Evolutionary conservation across 2,329 filamentous ascomycete genomes (phyloP), one percentile per base, ranked within the genome.

Genomic region (Fusarium luffae): DNA sequence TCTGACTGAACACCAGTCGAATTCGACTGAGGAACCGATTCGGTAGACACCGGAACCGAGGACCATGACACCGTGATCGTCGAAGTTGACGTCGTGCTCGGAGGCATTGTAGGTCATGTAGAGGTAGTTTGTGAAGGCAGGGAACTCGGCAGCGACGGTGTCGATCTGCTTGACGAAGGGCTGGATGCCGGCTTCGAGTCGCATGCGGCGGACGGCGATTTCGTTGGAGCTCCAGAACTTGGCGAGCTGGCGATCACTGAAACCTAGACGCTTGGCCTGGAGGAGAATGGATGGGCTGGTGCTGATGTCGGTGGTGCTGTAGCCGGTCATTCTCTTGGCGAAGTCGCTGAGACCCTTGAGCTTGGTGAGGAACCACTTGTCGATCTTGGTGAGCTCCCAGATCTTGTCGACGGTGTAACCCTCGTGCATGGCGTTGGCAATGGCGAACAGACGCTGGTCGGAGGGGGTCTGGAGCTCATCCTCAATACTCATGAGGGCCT

Each of bases 131-230:
- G 96, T 98, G 72, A 89, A 91, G 8, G 93, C 92, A 9, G 95
- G 95, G 84, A 98, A 98, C 80, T 99, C 96, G 18, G 94, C 96
- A 51, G 96, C 96, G 49, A 99, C 96, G 0, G 96, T 99, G 82
- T 99, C 96, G 63, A 99, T 98, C 83, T 98, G 95, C 87, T 98
- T 98, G 58, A 98, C 95, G 66, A 93, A 91, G 1, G 96, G 96
- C 69, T 89, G 88, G 75, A 99, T 93, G 44, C 92, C 92, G 41
- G 91, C 88, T 74, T 98, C 94, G n/a, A 94, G 86, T 78, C 96
- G 89, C 78, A 94, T 83, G 55, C 92, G 90, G 69, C 96, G 90
- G 27, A 98, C 90, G 59, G 94, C 93, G 72, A 97, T 88, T 80
- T 98, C 96, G 81, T 96, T 98, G 25, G 94, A 97, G 78, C 91